These are phyloP conservation scores for Cladophialophora carrionii DNA, from an alignment of 2,329 filamentous ascomycete genomes.

Conservation along the genomic window DNA sequence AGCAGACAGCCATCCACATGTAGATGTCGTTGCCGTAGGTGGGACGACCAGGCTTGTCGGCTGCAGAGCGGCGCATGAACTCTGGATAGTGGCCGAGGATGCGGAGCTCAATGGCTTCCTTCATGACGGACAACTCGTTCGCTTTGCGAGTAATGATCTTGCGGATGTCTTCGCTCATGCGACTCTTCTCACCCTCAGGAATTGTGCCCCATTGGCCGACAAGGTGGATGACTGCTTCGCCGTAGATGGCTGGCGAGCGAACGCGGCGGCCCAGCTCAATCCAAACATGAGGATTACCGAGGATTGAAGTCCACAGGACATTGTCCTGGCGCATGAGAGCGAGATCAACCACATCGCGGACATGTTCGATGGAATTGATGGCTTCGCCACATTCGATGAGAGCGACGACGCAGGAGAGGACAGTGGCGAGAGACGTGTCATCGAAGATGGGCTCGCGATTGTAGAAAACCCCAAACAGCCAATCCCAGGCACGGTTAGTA, in stretches of 20 bases:
- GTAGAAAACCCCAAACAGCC: conserved; percentile 54
- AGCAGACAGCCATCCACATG: conserved; percentile 55
- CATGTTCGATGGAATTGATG: conserved; percentile 48
- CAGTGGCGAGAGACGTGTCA: conserved; percentile 45
- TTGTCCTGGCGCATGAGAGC: conserved; percentile 54
- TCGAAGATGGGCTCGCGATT: conserved; percentile 48
- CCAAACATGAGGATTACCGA: conserved; percentile 51
- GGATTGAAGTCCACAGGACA: conserved; percentile 51
- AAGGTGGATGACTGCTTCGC: conserved; percentile 42
- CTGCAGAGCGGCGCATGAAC: conserved; percentile 46
- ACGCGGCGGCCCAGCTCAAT: conserved; percentile 52
- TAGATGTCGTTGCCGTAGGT: conserved; percentile 55
- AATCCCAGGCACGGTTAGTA: conserved; percentile 45
- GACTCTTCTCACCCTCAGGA: conserved; percentile 28
- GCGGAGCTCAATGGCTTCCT: conserved; percentile 40
- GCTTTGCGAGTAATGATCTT: conserved; percentile 39
- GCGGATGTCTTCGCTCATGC: conserved; percentile 35
- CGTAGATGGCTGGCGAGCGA: conserved; percentile 49
- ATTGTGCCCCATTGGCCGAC: conserved; percentile 42
- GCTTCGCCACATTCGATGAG: conserved; percentile 54
- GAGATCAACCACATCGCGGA: conserved; percentile 53
- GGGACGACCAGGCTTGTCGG: conserved; percentile 46
- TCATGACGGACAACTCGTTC: conserved; percentile 37
- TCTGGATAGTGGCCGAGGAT: conserved; percentile 41
- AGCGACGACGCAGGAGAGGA: conserved; percentile 48